Base-by-base conservation (phyloP, 805 yeast species). In the Kodamaea laetipori region DNA sequence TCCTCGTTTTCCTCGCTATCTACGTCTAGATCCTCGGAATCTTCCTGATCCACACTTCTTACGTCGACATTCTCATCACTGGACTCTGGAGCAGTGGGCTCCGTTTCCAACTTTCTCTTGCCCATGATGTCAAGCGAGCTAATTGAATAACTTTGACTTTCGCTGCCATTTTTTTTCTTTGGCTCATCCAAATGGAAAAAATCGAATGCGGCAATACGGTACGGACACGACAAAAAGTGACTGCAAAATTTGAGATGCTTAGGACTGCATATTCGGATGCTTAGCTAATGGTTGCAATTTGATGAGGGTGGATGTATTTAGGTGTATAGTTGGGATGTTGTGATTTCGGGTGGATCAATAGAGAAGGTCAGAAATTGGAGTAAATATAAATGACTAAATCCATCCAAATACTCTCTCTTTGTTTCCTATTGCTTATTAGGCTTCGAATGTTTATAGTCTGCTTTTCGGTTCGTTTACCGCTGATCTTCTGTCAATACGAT, bases 1-100 rank as follows among this genome's bases (percentile, higher is more conserved):
- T 58, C 67, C 8, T 56, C 67, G 8, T 58, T 28, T 10, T 17
- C 41, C 27, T 19, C 25, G 33, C 34, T 39, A 9, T 36, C 46
- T 31, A 50, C 58, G 25, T 45, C 54, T 55, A 30, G 51, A 57
- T 64, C 57, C 48, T 60, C 40, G 2, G 38, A 35, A 21, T 23
- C 38, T n/a, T 35, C 40, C 23, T 30, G 34, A 13, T 6, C 17
- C 16, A 12, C 16, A 13, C 34, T 30, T 15, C 15, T 15, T n/a
- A 16, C 15, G 19, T 26, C 40, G 11, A 13, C 7, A 16, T 18
- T 23, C 10, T 26, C 32, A 11, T 26, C 40, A 19, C 38, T n/a
- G 38, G 38, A 21, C 13, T 21, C 27, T 21, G 38, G 38, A 35
- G 27, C 26, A 35, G 17, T 24, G 12, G 38, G 16, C 27, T 35